Evolutionary conservation across 1,139 yeast species (phyloP).

Genomic region (Saccharomyces hybrid): DNA sequence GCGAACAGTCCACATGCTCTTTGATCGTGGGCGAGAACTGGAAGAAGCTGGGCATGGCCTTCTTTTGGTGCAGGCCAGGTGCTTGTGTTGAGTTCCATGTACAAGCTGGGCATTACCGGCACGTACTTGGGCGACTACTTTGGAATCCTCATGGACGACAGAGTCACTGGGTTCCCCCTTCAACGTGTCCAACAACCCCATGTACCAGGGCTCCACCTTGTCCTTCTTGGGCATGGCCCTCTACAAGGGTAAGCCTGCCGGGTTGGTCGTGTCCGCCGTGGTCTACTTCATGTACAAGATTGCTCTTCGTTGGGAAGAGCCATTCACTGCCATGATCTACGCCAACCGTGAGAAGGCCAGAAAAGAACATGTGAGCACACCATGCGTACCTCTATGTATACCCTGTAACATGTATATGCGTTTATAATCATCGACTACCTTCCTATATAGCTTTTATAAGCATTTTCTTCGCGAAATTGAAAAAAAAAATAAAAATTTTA

Average conservation of each 20-base stretch:
- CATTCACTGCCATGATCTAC: conserved; percentile 86
- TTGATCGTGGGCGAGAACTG: conserved; percentile 36
- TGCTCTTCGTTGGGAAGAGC: conserved; percentile 87
- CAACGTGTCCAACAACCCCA: conserved; percentile 83
- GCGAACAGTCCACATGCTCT: conserved; percentile 45
- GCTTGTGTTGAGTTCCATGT: conserved; percentile 80
- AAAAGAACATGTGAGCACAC: background rate
- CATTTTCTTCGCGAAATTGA: background rate
- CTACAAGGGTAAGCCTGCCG: conserved; percentile 86
- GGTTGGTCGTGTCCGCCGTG: conserved; percentile 59
- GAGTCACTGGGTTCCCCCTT: conserved; percentile 96
- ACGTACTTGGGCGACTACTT: conserved; percentile 95
- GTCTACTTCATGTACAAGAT: conserved; percentile 77
- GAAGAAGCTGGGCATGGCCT: conserved; percentile 35
- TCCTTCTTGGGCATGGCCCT: conserved; percentile 87
- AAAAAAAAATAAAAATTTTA: background rate
- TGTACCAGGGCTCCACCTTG: conserved; percentile 89
- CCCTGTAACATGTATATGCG: background rate
- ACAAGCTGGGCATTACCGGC: conserved; percentile 90
- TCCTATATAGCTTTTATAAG: background rate
- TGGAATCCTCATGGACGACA: conserved; percentile 84
- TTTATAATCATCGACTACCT: background rate
- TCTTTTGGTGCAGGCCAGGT: conserved; percentile 67
- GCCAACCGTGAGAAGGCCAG: conserved; percentile 45
- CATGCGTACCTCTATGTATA: background rate